Conservation (phyloP, 2,329 filamentous ascomycete genomes). For the Diaporthe helianthi region DNA sequence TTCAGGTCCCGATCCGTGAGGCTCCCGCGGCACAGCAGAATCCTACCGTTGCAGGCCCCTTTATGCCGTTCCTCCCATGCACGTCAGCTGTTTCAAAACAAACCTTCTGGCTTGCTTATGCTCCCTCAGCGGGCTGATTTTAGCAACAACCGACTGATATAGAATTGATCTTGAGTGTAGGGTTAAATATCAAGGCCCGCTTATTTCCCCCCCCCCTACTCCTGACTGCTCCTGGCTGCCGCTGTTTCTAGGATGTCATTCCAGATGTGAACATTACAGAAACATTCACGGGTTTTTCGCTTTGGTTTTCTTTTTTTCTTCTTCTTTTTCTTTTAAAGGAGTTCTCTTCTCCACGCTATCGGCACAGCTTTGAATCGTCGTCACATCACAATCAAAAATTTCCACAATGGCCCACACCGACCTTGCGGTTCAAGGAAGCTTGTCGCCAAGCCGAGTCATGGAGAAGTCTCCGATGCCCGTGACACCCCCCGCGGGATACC, state of each 20-base stretch:
- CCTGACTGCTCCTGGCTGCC: neutral
- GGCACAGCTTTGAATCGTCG: neutral
- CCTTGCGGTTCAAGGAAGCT: neutral
- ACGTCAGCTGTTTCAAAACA: constrained; percentile 12
- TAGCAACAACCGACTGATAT: constrained; percentile 7
- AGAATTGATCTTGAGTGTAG: neutral
- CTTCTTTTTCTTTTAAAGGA: no score
- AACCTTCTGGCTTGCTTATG: neutral
- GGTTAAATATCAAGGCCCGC: constrained; percentile 10
- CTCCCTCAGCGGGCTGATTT: neutral
- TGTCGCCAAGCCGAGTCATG: constrained; percentile 17
- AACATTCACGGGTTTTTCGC: neutral
- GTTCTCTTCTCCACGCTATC: neutral
- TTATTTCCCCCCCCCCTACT: no score
- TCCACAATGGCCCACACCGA: neutral
- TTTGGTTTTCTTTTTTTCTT: neutral
- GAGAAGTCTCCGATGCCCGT: constrained; percentile 21
- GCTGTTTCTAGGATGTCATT: neutral
- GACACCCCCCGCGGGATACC: constrained; percentile 24
- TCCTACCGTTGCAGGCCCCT: constrained; percentile 12
- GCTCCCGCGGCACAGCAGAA: constrained; percentile 11
- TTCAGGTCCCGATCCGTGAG: constrained; percentile 18
- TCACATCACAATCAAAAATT: neutral
- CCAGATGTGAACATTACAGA: neutral
- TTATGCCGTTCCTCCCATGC: constrained; percentile 14